Conservation (phyloP, 2,329 filamentous ascomycete species). For the Fusarium denticulatum region DNA sequence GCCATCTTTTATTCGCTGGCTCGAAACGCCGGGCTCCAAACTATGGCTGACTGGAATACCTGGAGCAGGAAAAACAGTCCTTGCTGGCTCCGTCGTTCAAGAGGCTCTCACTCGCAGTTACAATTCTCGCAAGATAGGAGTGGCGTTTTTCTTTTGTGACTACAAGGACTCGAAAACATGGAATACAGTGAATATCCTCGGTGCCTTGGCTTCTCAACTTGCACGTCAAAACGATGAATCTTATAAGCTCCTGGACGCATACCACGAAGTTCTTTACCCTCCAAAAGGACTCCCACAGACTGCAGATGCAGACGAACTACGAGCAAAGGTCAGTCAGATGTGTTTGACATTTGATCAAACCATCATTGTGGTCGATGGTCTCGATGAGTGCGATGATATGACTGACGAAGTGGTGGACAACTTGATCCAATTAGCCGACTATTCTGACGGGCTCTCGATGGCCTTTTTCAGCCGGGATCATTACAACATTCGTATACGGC, state of each 20-base stretch:
- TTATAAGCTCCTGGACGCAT: background rate
- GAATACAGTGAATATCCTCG: background rate
- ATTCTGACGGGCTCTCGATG: background rate
- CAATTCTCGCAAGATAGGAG: accelerated
- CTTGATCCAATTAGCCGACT: background rate
- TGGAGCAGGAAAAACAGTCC: conserved; percentile 15
- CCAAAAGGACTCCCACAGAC: accelerated
- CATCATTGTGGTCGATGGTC: background rate
- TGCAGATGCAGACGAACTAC: background rate
- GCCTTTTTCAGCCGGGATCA: conserved; percentile 24
- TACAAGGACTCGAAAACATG: background rate
- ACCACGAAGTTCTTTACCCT: conserved; percentile 1
- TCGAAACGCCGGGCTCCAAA: background rate
- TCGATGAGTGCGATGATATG: conserved; percentile 9
- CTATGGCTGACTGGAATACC: conserved; percentile 27
- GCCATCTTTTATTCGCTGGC: background rate
- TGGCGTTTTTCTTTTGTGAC: conserved; percentile 21
- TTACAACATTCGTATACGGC: background rate
- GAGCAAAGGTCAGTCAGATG: accelerated
- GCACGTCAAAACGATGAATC: conserved; percentile 6
- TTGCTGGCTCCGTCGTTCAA: conserved; percentile 1
- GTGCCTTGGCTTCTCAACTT: background rate
- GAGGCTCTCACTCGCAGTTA: background rate
- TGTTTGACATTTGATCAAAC: background rate
- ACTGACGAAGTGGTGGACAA: background rate